Conservation (phyloP, 2,329 filamentous ascomycete species). For the Ciborinia camelliae region DNA sequence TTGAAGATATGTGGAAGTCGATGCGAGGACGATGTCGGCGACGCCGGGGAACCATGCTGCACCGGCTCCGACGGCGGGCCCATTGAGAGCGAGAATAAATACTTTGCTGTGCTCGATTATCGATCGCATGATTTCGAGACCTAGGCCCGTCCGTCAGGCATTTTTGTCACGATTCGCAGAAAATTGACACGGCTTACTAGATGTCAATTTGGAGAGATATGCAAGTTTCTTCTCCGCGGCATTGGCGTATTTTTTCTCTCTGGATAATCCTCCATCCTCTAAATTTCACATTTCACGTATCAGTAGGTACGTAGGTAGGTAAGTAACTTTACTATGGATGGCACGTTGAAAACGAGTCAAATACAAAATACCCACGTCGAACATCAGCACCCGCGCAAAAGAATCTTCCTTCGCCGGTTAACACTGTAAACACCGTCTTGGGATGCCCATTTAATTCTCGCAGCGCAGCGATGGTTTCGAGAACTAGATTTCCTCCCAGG, state of each 20-base stretch:
- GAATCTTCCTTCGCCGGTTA: conserved; percentile 50
- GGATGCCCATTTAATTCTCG: conserved; percentile 46
- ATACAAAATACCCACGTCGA: conserved; percentile 36
- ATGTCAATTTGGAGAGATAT: conserved; percentile 26
- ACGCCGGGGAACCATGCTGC: conserved; percentile 50
- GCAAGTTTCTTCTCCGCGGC: conserved; percentile 32
- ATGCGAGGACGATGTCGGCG: conserved; percentile 48
- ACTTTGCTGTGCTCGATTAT: conserved; percentile 51
- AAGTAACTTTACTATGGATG: too few species aligned
- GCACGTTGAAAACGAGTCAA: too few species aligned
- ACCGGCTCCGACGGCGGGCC: conserved; percentile 48
- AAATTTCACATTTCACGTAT: background rate
- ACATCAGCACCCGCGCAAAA: conserved; percentile 50
- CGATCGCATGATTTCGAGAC: conserved; percentile 42
- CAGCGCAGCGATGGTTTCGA: conserved; percentile 44
- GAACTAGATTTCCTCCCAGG: conserved; percentile 46
- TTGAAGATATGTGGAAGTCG: conserved; percentile 45
- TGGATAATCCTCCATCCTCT: conserved; percentile 19
- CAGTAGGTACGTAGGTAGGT: background rate
- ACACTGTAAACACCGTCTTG: conserved; percentile 48
- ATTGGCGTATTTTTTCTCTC: conserved; percentile 22
- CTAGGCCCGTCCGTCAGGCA: background rate
- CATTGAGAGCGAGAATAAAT: conserved; percentile 49
- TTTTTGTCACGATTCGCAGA: background rate
- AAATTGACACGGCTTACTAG: conserved; percentile 22